These are phyloP conservation scores for Capronia epimyces DNA, from an alignment of 2,329 filamentous ascomycete genomes.

Conservation along the genomic window DNA sequence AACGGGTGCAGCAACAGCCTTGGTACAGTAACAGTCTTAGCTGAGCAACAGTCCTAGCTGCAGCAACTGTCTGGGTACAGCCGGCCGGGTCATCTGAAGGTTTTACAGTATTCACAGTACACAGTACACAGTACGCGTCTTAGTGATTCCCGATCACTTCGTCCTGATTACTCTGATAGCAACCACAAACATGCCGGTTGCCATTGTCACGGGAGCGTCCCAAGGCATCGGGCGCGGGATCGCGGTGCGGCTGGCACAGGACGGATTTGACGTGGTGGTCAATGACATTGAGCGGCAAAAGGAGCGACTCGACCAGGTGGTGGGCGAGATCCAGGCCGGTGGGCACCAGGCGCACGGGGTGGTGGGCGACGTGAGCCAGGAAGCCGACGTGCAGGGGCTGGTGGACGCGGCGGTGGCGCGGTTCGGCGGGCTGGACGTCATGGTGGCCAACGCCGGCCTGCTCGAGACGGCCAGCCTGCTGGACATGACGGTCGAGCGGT, in stretches of 20 bases:
- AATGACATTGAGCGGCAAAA: slow-evolving; percentile 3
- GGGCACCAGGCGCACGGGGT: slow-evolving; percentile 43
- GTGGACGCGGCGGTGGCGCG: slow-evolving; percentile 48
- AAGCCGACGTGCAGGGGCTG: slow-evolving; percentile 49
- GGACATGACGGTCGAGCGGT: slow-evolving; percentile 52
- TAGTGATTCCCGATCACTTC: no score
- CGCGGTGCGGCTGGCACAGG: slow-evolving; percentile 46
- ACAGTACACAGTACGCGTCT: no score
- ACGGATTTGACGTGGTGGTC: slow-evolving; percentile 48
- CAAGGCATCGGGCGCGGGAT: slow-evolving; percentile 53
- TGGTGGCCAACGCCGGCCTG: slow-evolving; percentile 59
- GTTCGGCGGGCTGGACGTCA: slow-evolving; percentile 47
- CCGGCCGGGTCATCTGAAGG: no score
- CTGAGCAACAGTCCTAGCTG: no score
- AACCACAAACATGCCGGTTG: slow-evolving; percentile 16
- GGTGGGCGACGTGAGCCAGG: slow-evolving; percentile 56
- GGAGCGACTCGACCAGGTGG: slow-evolving; percentile 2
- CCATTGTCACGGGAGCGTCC: slow-evolving; percentile 49
- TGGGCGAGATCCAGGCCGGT: not conserved
- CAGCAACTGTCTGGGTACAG: no score
- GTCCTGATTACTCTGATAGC: no score
- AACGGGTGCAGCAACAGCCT: no score
- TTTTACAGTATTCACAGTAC: no score
- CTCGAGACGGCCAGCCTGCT: slow-evolving; percentile 47
- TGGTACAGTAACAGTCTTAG: no score